These are phyloP conservation scores for Myriosclerotinia scirpicola DNA, from an alignment of 2,329 filamentous ascomycete species.

Conservation along the genomic window DNA sequence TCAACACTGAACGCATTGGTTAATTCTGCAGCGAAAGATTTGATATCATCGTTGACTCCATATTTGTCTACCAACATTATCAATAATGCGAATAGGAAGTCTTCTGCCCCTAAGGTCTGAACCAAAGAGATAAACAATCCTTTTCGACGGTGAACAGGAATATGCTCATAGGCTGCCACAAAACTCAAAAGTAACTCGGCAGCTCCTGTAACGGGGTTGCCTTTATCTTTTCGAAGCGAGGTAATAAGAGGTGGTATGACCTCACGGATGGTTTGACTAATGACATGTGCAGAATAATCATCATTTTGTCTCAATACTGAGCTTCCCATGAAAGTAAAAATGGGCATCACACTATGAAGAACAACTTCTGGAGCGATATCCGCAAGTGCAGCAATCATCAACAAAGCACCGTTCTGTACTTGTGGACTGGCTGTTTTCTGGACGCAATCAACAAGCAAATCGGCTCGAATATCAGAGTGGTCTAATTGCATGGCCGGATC, in stretches of 20 bases:
- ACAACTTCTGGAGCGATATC: conserved; percentile 87
- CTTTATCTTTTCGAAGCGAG: conserved; percentile 78
- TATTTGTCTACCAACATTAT: conserved; percentile 92
- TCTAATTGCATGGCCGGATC: conserved; percentile 66
- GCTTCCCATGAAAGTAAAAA: conserved; percentile 97
- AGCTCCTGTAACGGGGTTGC: conserved; percentile 75
- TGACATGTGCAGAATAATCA: conserved; percentile 94
- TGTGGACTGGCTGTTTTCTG: conserved; percentile 88
- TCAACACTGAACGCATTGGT: conserved; percentile 70
- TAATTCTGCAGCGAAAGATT: conserved; percentile 74
- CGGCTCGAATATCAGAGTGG: conserved; percentile 76
- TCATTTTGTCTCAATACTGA: conserved; percentile 90
- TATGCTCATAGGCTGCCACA: conserved; percentile 93
- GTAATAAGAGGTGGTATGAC: conserved; percentile 89
- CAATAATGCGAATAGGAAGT: conserved; percentile 84
- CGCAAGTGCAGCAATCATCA: conserved; percentile 84
- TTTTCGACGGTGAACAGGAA: conserved; percentile 80
- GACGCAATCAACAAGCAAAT: conserved; percentile 90
- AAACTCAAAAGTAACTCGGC: conserved; percentile 94
- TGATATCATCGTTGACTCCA: conserved; percentile 69
- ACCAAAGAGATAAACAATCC: conserved; percentile 82
- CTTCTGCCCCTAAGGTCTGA: conserved; percentile 78
- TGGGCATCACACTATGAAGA: conserved; percentile 96
- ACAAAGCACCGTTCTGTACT: conserved; percentile 86
- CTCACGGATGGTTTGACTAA: conserved; percentile 90